Base-by-base conservation (phyloP, 441 rosid genomes). In the Brassica balearica region DNA sequence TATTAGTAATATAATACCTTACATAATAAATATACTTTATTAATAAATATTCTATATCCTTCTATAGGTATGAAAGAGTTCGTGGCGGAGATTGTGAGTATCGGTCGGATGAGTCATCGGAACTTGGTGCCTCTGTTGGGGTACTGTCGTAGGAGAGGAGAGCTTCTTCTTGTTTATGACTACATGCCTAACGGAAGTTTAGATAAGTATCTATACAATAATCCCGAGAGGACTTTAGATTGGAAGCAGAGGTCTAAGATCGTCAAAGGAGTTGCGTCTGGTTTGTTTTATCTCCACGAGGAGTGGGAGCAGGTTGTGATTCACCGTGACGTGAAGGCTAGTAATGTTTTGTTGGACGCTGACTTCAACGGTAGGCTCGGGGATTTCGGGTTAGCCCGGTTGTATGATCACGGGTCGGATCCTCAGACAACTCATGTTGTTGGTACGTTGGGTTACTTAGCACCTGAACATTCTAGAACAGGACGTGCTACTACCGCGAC, bases 401-500 rank as follows among this genome's bases (percentile, higher is more conserved):
- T 91, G 69, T 85, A 86, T n/a, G 91, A 88, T 25, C 97, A 88
- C 46, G 96, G 96, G 12, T 80, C 93, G 12, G 87, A 87, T 71
- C 95, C 96, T 12, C 72, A 81, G 22, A 91, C 97, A 0, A 91
- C 96, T 5, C 78, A 87, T 8, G 92, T 93, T 0, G 97, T 90
- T 19, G 95, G 97, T 6, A 93, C 97, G 1, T 73, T 91, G 66
- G 96, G 97, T 0, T 92, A 92, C 81, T 62, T 92, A n/a, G 97
- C 97, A 38, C 97, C 97, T 4, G 97, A 93, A 76, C 73, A 86
- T 7, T 80, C 95, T 2, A 74, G 90, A 61, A 88, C 95, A 1
- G 97, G 97, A 25, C 89, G 88, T 78, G 89, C 96, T 14, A 86
- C 92, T 0, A 59, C 80, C 0, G 73, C 88, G 59, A 85, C 96